These are phyloP conservation scores for Inga leiocalycina DNA, from an alignment of 306 rosid species.

Conservation along the genomic window DNA sequence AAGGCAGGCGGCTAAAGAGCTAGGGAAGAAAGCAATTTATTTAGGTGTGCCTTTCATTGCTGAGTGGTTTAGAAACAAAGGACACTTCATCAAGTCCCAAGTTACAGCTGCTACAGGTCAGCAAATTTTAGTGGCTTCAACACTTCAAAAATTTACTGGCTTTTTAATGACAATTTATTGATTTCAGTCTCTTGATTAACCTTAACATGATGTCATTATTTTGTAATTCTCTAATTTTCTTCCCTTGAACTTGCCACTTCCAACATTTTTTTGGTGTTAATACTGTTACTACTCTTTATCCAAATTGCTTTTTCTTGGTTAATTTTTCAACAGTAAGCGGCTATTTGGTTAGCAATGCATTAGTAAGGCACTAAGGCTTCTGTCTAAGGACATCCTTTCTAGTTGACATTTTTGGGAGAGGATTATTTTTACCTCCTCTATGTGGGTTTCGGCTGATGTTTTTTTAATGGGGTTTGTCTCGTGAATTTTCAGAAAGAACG, in stretches of 20 bases:
- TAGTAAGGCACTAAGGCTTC: too few relatives aligned
- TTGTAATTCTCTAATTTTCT: constrained; percentile 11
- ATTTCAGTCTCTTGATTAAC: constrained; percentile 17
- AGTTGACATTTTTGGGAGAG: too few relatives aligned
- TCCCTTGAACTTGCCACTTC: neutral
- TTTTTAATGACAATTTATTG: constrained; percentile 28
- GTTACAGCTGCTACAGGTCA: constrained; percentile 99
- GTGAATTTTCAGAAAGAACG: too few relatives aligned
- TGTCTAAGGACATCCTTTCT: too few relatives aligned
- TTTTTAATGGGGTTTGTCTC: too few relatives aligned
- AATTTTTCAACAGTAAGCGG: neutral
- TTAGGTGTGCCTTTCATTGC: constrained; percentile 97
- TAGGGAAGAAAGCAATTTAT: constrained; percentile 95
- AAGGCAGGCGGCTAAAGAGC: constrained; percentile 95
- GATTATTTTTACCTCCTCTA: too few relatives aligned
- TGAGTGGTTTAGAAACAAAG: constrained; percentile 99
- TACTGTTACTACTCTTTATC: constrained; percentile 4
- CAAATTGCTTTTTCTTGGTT: constrained; percentile 15
- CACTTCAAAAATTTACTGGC: constrained; percentile 17
- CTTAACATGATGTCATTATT: constrained; percentile 13
- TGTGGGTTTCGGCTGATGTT: too few relatives aligned
- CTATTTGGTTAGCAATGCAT: too few relatives aligned
- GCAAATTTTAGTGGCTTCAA: constrained; percentile 27
- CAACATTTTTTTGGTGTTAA: neutral
- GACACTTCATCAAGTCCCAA: constrained; percentile 95